Evolutionary conservation across 768 basidiomycete species (phyloP).

Genomic region (Termitomyces sp.): DNA sequence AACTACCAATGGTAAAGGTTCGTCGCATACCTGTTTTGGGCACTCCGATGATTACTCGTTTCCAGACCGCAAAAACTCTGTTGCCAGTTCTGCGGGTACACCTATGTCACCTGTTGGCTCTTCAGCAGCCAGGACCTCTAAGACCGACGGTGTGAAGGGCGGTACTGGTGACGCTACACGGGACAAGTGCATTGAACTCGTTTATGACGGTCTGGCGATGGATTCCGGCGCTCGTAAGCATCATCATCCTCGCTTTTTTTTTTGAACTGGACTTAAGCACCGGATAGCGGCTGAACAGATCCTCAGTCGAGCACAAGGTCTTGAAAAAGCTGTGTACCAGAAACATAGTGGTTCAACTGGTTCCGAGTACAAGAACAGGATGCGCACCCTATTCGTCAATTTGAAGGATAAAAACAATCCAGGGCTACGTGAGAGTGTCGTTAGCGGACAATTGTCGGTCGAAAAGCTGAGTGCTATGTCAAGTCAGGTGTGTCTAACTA

Average conservation of each 20-base stretch:
- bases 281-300: conserved; percentile 66
- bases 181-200: conserved; percentile 83
- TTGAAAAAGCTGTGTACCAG: conserved; percentile 65
- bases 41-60: conserved; percentile 1
- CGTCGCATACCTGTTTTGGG: conserved; percentile 11
- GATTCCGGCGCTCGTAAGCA: conserved; percentile 87
- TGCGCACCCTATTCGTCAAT: conserved; percentile 87
- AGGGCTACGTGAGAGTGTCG: conserved; percentile 74
- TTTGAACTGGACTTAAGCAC: conserved; percentile 1
- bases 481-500: conserved; percentile 52
- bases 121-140: conserved; percentile 45
- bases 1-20: conserved; percentile 27
- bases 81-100: conserved; percentile 30
- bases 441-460: conserved; percentile 71
- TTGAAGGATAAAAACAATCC: conserved; percentile 96
- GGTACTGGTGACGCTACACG: conserved; percentile 68
- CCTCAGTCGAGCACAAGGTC: conserved; percentile 52
- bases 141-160: conserved; percentile 63
- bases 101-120: conserved; percentile 32
- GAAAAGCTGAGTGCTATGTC: conserved; percentile 75
- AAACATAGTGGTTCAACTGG: conserved; percentile 36
- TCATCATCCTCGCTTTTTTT: background rate
- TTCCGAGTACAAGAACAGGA: conserved; percentile 64
- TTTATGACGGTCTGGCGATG: conserved; percentile 85
- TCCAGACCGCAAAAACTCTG: conserved; percentile 11